A percentile compares a stretch with the other conserved stretches of the same genome.
Conservation (phyloP, 148 eudicot genomes). For the Vaccinium macrocarpon region DNA sequence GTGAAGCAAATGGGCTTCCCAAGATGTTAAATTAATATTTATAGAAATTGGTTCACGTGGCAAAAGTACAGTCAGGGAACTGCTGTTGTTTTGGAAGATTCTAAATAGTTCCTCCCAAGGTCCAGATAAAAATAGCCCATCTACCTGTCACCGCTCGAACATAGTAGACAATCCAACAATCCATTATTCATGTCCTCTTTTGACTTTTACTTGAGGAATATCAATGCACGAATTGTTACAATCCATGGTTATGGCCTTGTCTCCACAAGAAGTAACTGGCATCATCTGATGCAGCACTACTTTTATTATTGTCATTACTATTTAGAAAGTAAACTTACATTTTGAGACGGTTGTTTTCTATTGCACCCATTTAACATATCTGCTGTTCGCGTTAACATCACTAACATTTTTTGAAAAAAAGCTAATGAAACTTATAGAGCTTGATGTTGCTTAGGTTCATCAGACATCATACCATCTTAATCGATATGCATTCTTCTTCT, state of each 20-base stretch:
- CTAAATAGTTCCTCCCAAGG: background rate
- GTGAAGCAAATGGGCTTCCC: background rate
- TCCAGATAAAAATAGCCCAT: background rate
- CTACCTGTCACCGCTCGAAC: background rate
- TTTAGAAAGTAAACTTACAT: background rate
- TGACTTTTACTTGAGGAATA: background rate
- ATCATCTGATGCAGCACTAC: background rate
- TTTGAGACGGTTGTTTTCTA: background rate
- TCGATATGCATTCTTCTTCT: background rate
- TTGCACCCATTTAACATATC: background rate
- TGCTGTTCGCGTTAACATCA: background rate
- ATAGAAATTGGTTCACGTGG: background rate
- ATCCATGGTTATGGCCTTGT: background rate
- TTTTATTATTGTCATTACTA: background rate
- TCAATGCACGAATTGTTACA: background rate
- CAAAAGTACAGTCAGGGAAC: background rate
- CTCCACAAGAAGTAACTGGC: background rate
- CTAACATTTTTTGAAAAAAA: background rate
- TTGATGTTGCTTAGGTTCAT: background rate
- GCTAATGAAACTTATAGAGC: background rate
- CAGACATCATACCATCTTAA: background rate
- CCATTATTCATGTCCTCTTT: background rate
- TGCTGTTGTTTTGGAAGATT: background rate
- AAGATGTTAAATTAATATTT: background rate
- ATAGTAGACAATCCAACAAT: background rate